These are phyloP conservation scores for Cercophora scortea DNA, from an alignment of 495 filamentous ascomycete species.

Conservation along the genomic window DNA sequence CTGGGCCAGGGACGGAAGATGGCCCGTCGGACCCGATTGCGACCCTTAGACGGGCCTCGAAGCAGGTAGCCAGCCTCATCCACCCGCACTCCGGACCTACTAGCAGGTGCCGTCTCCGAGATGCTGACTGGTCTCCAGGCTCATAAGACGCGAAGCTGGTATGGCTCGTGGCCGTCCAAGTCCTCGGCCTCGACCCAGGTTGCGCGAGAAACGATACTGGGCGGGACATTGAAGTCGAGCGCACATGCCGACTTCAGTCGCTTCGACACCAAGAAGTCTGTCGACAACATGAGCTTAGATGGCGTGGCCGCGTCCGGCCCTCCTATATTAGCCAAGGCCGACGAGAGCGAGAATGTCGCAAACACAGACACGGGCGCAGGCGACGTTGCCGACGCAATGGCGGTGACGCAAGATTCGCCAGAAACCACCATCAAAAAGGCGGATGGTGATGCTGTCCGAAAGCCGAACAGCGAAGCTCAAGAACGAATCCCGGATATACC, in stretches of 20 bases:
- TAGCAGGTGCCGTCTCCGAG: neutral
- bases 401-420: too few species aligned
- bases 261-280: slow-evolving; percentile 34
- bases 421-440: too few species aligned
- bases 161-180: slow-evolving; percentile 64
- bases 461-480: too few species aligned
- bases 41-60: slow-evolving; percentile 1
- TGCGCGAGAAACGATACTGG: slow-evolving; percentile 69
- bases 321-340: too few species aligned
- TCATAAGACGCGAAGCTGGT: slow-evolving; percentile 55
- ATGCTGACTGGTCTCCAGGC: slow-evolving; percentile 24
- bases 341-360: neutral
- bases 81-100: neutral
- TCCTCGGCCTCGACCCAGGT: slow-evolving; percentile 65
- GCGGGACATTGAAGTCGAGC: slow-evolving; percentile 34
- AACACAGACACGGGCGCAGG: too few species aligned
- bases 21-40: neutral
- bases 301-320: slow-evolving; percentile 6
- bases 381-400: too few species aligned
- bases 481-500: neutral
- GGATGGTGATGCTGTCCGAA: too few species aligned
- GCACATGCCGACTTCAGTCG: slow-evolving; percentile 37
- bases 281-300: slow-evolving; percentile 17
- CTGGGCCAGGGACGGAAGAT: too few species aligned
- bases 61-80: slow-evolving; percentile 11